Conservation (phyloP, 345 rosid species). For the Raphanus sativus region DNA sequence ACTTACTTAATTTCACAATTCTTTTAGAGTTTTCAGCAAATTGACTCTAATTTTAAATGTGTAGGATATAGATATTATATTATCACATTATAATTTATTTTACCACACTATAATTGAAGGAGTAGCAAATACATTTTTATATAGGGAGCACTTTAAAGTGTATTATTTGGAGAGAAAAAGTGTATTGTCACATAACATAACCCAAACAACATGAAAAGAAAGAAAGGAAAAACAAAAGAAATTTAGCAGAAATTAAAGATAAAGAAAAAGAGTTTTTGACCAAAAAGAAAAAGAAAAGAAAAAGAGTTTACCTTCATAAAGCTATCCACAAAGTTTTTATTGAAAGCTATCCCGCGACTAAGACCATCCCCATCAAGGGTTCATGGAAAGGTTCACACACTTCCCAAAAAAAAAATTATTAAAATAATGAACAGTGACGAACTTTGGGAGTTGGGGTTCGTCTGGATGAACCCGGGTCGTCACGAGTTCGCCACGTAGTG, state of each 20-base stretch:
- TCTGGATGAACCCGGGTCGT: no score
- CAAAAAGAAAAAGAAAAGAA: not conserved
- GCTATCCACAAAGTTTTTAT: not conserved
- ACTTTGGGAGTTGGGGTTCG: no score
- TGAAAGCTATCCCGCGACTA: slow-evolving; percentile 1
- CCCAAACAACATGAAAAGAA: slow-evolving; percentile 15
- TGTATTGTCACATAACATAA: not conserved
- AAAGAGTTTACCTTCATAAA: slow-evolving; percentile 1
- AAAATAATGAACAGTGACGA: no score
- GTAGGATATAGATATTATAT: not conserved
- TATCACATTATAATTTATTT: not conserved
- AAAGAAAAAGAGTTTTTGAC: not conserved
- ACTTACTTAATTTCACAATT: no score
- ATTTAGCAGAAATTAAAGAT: not conserved
- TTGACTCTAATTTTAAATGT: not conserved
- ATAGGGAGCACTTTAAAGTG: not conserved
- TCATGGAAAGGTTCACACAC: no score
- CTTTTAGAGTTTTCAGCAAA: no score
- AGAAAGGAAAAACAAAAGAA: slow-evolving; percentile 13
- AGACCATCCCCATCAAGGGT: no score
- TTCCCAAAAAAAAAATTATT: no score
- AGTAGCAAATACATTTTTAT: not conserved
- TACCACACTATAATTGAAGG: not conserved
- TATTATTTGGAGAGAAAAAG: not conserved
- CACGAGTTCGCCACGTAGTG: no score